Evolutionary conservation across 208 protist species (phyloP).

Genomic region (Wallacemonas sp.): DNA sequence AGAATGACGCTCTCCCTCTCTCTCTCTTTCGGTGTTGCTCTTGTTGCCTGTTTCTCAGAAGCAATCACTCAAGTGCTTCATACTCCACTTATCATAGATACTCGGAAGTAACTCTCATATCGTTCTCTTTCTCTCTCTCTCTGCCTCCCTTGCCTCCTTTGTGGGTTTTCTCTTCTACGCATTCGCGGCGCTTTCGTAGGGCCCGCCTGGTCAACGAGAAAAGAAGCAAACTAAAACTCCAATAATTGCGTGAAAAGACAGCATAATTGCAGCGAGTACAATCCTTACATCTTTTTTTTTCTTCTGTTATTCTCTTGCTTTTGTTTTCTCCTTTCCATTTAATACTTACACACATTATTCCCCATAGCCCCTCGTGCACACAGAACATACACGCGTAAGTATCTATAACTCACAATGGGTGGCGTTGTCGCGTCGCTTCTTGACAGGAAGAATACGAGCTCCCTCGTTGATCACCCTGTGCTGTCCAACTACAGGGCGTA

Average conservation of each 20-base stretch:
- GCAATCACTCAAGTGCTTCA: too few species aligned
- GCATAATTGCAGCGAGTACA: too few species aligned
- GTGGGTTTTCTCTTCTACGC: too few species aligned
- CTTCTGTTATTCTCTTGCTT: neutral
- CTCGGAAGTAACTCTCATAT: too few species aligned
- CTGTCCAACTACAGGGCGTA: constrained; percentile 3
- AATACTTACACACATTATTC: neutral
- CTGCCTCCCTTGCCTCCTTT: neutral
- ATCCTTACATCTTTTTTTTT: too few species aligned
- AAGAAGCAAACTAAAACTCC: too few species aligned
- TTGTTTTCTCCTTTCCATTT: neutral
- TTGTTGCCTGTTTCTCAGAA: too few species aligned
- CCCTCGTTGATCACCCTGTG: constrained; percentile 15
- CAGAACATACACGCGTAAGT: too few species aligned
- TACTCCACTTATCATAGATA: too few species aligned
- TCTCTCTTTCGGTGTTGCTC: constrained; percentile 23
- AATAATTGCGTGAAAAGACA: too few species aligned
- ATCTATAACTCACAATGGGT: constrained; percentile 25
- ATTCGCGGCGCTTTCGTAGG: too few species aligned
- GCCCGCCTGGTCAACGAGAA: too few species aligned
- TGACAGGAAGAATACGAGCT: constrained; percentile 12
- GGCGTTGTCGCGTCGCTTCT: constrained; percentile 18
- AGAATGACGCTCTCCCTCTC: constrained; percentile 20
- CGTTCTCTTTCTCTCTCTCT: neutral
- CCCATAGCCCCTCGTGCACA: neutral